phyloP scores from a whole-genome alignment of 2,329 filamentous ascomycete genomes.

The Paramyrothecium sp. region DNA sequence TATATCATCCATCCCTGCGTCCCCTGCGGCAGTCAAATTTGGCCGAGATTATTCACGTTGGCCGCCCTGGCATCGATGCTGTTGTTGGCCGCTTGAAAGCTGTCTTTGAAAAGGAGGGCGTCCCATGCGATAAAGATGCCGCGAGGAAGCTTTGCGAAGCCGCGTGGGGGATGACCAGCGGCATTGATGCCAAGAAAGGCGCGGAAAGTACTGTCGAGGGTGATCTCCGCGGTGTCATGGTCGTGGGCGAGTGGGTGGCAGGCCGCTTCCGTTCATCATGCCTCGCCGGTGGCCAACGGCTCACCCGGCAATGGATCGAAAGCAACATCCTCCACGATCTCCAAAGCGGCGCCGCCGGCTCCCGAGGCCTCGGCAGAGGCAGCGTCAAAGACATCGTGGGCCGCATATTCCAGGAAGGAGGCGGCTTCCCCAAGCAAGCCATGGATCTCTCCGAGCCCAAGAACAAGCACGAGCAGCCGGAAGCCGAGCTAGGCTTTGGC shows the following conservation, averaged over 20 bases:
- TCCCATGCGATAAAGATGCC: slow-evolving; percentile 85
- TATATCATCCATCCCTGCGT: slow-evolving; percentile 87
- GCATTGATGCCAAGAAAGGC: slow-evolving; percentile 67
- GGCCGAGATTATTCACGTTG: slow-evolving; percentile 88
- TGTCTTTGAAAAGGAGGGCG: slow-evolving; percentile 86
- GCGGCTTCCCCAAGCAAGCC: slow-evolving; percentile 67
- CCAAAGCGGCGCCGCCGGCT: slow-evolving; percentile 67
- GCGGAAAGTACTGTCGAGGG: slow-evolving; percentile 67
- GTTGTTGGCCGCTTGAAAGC: slow-evolving; percentile 78
- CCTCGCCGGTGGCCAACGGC: slow-evolving; percentile 35
- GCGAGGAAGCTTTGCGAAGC: slow-evolving; percentile 81
- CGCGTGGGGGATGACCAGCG: slow-evolving; percentile 74
- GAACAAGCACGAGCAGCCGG: slow-evolving; percentile 51
- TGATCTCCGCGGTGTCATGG: slow-evolving; percentile 80
- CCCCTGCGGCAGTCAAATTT: slow-evolving; percentile 80
- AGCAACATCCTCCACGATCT: slow-evolving; percentile 67
- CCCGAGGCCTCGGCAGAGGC: slow-evolving; percentile 70
- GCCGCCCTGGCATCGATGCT: slow-evolving; percentile 83
- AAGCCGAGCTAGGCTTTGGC: slow-evolving; percentile 65
- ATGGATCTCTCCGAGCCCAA: slow-evolving; percentile 38
- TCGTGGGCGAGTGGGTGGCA: slow-evolving; percentile 84
- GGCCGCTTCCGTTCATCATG: slow-evolving; percentile 59
- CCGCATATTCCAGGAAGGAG: slow-evolving; percentile 77
- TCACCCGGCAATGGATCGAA: slow-evolving; percentile 78
- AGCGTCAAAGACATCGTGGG: slow-evolving; percentile 72